phyloP scores from a whole-genome alignment of 1,284 basidiomycete species.

The Athelia sp. region DNA sequence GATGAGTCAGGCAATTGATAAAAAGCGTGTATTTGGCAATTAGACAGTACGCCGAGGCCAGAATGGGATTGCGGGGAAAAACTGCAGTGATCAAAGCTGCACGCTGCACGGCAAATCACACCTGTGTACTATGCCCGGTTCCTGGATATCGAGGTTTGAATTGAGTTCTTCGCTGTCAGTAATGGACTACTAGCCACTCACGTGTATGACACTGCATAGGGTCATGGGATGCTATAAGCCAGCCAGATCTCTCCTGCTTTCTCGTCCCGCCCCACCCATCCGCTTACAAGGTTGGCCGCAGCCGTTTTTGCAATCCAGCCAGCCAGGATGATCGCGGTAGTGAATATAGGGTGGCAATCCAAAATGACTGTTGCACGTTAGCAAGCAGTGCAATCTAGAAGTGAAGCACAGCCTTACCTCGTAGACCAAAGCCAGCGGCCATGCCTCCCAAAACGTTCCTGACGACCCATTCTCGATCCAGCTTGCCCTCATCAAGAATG shows the following conservation, averaged over 20 bases:
- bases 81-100: too few species aligned
- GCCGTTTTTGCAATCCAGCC: constrained; percentile 76
- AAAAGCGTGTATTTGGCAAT: too few species aligned
- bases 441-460: constrained; percentile 83
- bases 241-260: constrained; percentile 58
- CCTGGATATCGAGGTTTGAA: too few species aligned
- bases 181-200: too few species aligned
- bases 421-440: constrained; percentile 69
- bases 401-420: constrained; percentile 35
- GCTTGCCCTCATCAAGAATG: constrained; percentile 57
- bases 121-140: too few species aligned
- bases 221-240: constrained; percentile 73
- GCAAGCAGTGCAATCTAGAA: constrained; percentile 10
- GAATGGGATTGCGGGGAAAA: too few species aligned
- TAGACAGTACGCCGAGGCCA: too few species aligned
- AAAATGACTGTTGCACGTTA: constrained; percentile 53
- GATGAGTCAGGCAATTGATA: too few species aligned
- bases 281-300: constrained; percentile 53
- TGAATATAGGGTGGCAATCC: constrained; percentile 71
- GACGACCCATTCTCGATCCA: constrained; percentile 83
- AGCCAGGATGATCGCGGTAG: constrained; percentile 68
- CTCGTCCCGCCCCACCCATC: constrained; percentile 56
- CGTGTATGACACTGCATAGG: too few species aligned
- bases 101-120: too few species aligned
- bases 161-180: too few species aligned